A percentile compares a stretch with the other conserved stretches of the same genome.
phyloP scores from a whole-genome alignment of 768 basidiomycete species.

The Gyrodon lividus region DNA sequence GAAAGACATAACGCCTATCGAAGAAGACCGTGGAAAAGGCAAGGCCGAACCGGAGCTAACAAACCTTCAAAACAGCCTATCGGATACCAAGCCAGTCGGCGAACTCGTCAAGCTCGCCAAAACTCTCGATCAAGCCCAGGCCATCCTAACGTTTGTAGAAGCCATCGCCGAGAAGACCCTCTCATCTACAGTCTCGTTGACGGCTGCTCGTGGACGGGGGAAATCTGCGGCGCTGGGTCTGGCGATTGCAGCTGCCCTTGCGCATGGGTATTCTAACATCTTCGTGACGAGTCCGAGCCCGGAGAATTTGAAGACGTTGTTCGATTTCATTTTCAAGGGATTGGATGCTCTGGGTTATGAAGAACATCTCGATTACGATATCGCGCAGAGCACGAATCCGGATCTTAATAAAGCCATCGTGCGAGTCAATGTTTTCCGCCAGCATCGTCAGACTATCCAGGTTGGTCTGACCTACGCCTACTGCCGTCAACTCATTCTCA shows the following conservation, averaged over 20 bases:
- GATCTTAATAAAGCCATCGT: conserved; percentile 96
- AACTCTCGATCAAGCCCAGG: conserved; percentile 93
- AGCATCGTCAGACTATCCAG: conserved; percentile 96
- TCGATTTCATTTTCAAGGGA: conserved; percentile 97
- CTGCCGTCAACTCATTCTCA: conserved; percentile 4
- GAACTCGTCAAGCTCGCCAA: conserved; percentile 88
- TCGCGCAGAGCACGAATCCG: conserved; percentile 90
- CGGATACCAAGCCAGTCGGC: conserved; percentile 83
- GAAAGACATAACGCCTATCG: conserved; percentile 81
- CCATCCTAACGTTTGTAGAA: conserved; percentile 91
- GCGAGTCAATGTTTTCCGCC: conserved; percentile 88
- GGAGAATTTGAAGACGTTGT: conserved; percentile 96
- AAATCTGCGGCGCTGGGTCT: conserved; percentile 97
- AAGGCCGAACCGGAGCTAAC: conserved; percentile 65
- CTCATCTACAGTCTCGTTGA: conserved; percentile 91
- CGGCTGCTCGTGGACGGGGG: conserved; percentile 92
- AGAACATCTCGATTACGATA: conserved; percentile 97
- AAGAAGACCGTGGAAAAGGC: conserved; percentile 47
- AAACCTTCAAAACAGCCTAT: conserved; percentile 73
- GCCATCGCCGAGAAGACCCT: conserved; percentile 92
- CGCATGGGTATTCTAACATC: conserved; percentile 94
- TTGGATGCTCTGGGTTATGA: conserved; percentile 93
- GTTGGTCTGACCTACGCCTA: conserved; percentile 39
- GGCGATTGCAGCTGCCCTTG: conserved; percentile 88
- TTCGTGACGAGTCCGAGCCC: conserved; percentile 98